Conservation (phyloP, 2,329 filamentous ascomycete species). For the Colletotrichum sidae region DNA sequence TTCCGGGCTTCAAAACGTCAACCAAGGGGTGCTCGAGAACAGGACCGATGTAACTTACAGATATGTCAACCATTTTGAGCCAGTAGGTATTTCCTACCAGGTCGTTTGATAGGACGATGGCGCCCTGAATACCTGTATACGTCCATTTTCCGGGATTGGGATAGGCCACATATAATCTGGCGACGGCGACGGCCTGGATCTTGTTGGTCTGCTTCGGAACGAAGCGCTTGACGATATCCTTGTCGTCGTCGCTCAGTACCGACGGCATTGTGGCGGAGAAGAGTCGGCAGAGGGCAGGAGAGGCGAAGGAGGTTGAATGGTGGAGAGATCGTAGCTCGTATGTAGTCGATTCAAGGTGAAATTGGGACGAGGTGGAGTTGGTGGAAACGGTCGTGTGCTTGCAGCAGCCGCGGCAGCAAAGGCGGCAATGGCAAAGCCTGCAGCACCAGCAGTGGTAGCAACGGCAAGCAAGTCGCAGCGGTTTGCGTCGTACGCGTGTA, state of each 20-base stretch:
- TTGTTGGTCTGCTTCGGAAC: constrained; percentile 97
- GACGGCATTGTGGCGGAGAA: constrained; percentile 63
- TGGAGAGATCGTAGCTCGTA: constrained; percentile 27
- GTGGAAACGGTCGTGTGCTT: constrained; percentile 30
- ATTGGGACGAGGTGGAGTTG: constrained; percentile 36
- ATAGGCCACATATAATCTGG: constrained; percentile 91
- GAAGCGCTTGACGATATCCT: constrained; percentile 93
- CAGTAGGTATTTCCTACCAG: constrained; percentile 95
- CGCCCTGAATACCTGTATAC: constrained; percentile 93
- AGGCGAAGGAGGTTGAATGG: constrained; percentile 12
- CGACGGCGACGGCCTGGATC: constrained; percentile 95
- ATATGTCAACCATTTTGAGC: constrained; percentile 97
- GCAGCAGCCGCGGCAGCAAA: constrained; percentile 31
- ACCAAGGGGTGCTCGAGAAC: constrained; percentile 37
- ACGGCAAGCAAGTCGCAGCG: constrained; percentile 7
- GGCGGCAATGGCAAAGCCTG: constrained; percentile 19
- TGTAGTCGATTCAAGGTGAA: constrained; percentile 35
- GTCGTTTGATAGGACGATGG: constrained; percentile 91
- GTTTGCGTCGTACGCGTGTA: constrained; percentile 34
- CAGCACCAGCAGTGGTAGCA: constrained; percentile 6
- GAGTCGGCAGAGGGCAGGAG: constrained; percentile 15
- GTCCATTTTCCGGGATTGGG: constrained; percentile 90
- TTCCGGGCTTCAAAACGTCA: constrained; percentile 68
- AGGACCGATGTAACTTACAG: constrained; percentile 67
- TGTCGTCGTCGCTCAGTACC: constrained; percentile 90